These are phyloP conservation scores for Aspergillus pseudonomiae DNA, from an alignment of 2,329 filamentous ascomycete species.

Conservation along the genomic window DNA sequence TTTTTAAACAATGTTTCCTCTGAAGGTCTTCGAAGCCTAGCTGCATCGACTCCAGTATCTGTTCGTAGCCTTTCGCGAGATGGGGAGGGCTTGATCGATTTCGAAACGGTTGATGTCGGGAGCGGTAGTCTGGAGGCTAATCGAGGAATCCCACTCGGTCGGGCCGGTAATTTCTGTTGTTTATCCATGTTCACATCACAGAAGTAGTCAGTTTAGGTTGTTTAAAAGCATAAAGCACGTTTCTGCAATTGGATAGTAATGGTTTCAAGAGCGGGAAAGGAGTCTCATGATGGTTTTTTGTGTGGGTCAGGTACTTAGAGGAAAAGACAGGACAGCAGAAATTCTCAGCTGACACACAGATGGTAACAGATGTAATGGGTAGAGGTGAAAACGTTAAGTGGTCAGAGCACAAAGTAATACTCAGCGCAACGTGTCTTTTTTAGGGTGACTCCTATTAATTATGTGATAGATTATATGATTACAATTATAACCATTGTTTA, in stretches of 20 bases:
- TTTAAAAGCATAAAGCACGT: not conserved
- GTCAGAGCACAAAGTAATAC: not conserved
- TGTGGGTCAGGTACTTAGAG: not conserved
- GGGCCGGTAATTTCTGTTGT: constrained; percentile 31
- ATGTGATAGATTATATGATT: not conserved
- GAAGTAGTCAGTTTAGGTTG: not conserved
- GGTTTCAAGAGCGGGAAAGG: not conserved
- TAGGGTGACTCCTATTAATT: not conserved
- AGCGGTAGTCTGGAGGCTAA: constrained; percentile 57
- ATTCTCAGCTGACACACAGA: not conserved
- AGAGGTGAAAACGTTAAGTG: not conserved
- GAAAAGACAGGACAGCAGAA: not conserved
- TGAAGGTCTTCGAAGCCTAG: constrained; percentile 43
- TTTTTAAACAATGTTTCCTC: constrained; percentile 42
- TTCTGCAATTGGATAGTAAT: not conserved
- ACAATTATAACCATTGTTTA: constrained; percentile 1
- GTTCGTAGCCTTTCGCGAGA: constrained; percentile 52
- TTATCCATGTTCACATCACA: constrained; percentile 36
- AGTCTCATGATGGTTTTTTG: constrained; percentile 8
- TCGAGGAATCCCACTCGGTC: constrained; percentile 51
- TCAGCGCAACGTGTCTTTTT: constrained; percentile 4
- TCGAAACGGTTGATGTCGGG: constrained; percentile 44
- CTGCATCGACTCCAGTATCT: constrained; percentile 41
- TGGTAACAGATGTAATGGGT: not conserved
- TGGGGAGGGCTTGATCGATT: constrained; percentile 49